A percentile compares a stretch with the other conserved stretches of the same genome.
Conservation (phyloP, 2,329 filamentous ascomycete genomes). For the Phyllosticta paracitricarpa region DNA sequence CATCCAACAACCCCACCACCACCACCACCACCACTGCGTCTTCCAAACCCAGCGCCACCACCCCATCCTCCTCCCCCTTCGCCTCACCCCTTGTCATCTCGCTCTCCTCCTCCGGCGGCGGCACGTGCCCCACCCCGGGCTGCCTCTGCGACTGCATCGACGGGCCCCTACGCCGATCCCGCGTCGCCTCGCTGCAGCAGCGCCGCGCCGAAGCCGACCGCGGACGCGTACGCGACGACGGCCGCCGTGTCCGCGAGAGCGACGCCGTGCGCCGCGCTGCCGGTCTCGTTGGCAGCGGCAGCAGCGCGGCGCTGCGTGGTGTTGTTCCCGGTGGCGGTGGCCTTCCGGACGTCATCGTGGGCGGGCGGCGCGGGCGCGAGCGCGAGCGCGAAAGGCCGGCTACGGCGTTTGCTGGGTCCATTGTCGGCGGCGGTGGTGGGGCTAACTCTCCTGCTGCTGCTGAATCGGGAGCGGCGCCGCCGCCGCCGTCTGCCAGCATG, state of each 20-base stretch:
- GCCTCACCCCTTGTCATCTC: background rate
- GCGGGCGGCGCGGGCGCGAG: background rate
- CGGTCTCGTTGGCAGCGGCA: background rate
- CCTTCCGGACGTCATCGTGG: background rate
- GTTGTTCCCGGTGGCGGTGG: background rate
- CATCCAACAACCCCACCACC: background rate
- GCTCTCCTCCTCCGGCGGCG: conserved; percentile 27
- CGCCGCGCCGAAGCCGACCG: conserved; percentile 26
- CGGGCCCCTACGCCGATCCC: conserved; percentile 31
- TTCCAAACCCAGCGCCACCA: background rate
- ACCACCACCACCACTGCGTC: background rate
- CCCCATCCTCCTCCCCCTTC: background rate
- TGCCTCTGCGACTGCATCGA: conserved; percentile 51
- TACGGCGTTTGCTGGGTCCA: background rate
- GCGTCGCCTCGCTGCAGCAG: conserved; percentile 15
- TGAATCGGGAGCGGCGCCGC: background rate
- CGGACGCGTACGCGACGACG: conserved; percentile 30
- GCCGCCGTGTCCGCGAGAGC: conserved; percentile 34
- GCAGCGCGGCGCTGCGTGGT: background rate
- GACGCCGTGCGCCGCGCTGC: conserved; percentile 24
- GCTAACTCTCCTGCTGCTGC: background rate
- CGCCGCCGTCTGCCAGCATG: background rate
- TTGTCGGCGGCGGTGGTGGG: background rate
- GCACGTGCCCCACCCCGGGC: conserved; percentile 48
- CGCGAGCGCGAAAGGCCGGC: background rate